A percentile compares a stretch with the other conserved stretches of the same genome.
Conservation (phyloP, 2,329 filamentous ascomycete species). For the Aureobasidium sp. region DNA sequence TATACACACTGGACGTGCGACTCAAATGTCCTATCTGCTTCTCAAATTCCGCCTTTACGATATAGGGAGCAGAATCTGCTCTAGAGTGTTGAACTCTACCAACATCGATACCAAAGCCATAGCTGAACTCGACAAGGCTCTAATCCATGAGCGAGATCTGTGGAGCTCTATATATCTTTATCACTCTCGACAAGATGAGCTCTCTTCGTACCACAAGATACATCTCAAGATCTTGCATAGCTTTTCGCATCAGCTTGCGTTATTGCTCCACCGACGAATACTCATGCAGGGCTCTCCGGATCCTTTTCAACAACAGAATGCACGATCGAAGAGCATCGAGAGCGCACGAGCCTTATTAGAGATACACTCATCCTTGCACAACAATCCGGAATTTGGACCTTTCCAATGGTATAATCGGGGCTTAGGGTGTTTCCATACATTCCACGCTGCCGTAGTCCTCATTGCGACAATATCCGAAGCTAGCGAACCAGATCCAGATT, state of each 20-base stretch:
- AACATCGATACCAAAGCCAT: constrained; percentile 20
- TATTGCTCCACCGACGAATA: constrained; percentile 31
- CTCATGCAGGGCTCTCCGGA: constrained; percentile 25
- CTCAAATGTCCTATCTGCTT: constrained; percentile 36
- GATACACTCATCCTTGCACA: constrained; percentile 28
- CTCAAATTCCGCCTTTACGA: constrained; percentile 31
- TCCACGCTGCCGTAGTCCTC: constrained; percentile 27
- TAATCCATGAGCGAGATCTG: constrained; percentile 23
- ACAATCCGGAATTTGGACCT: constrained; percentile 26
- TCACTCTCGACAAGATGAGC: constrained; percentile 20
- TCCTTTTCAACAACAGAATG: constrained; percentile 16
- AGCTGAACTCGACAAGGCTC: constrained; percentile 26
- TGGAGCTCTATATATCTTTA: background rate
- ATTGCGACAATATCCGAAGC: background rate
- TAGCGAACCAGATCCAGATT: background rate
- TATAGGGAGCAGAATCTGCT: constrained; percentile 30
- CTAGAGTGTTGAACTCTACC: constrained; percentile 26
- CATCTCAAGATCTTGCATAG: constrained; percentile 35
- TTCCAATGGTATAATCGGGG: constrained; percentile 36
- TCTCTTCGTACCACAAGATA: constrained; percentile 28
- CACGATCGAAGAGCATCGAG: constrained; percentile 22
- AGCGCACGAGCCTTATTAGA: constrained; percentile 28
- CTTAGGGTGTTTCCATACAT: constrained; percentile 34
- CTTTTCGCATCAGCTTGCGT: constrained; percentile 31
- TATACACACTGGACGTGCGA: constrained; percentile 22